These are phyloP conservation scores for Graphilbum fragrans DNA, from an alignment of 2,329 filamentous ascomycete genomes.

Conservation along the genomic window DNA sequence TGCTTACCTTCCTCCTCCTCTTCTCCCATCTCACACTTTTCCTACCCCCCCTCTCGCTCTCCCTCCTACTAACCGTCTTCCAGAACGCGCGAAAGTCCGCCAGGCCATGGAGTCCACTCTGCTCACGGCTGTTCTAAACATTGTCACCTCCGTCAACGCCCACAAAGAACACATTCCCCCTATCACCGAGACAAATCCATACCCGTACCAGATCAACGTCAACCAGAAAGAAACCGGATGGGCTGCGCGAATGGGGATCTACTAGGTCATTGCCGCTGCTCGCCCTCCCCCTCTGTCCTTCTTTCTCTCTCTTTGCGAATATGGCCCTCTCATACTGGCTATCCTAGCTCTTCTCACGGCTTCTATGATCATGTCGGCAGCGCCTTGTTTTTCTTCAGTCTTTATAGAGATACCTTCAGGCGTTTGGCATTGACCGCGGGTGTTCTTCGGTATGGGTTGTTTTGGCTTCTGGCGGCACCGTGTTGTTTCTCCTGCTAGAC, in stretches of 20 bases:
- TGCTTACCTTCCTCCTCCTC: conserved; percentile 4
- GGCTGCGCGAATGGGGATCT: conserved; percentile 69
- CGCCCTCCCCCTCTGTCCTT: background rate
- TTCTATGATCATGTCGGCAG: too few relatives aligned
- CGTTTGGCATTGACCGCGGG: too few relatives aligned
- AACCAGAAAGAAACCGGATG: conserved; percentile 68
- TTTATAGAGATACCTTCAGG: too few relatives aligned
- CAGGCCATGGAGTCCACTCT: conserved; percentile 85
- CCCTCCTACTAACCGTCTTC: background rate
- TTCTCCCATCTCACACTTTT: background rate
- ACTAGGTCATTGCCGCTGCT: conserved; percentile 25
- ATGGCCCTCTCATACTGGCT: too few relatives aligned
- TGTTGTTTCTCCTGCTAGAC: too few relatives aligned
- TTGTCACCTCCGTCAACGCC: conserved; percentile 72
- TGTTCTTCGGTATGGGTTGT: too few relatives aligned
- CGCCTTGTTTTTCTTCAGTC: too few relatives aligned
- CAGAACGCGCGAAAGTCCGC: conserved; percentile 79
- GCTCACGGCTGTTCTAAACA: conserved; percentile 77
- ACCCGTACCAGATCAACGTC: conserved; percentile 85
- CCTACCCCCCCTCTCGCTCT: background rate
- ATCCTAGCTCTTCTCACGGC: too few relatives aligned
- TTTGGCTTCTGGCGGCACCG: too few relatives aligned
- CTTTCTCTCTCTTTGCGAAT: too few relatives aligned
- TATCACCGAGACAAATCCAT: conserved; percentile 88
- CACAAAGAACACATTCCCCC: conserved; percentile 96